Conservation (phyloP, 306 rosid genomes). For the Gastrolobium villosum region DNA sequence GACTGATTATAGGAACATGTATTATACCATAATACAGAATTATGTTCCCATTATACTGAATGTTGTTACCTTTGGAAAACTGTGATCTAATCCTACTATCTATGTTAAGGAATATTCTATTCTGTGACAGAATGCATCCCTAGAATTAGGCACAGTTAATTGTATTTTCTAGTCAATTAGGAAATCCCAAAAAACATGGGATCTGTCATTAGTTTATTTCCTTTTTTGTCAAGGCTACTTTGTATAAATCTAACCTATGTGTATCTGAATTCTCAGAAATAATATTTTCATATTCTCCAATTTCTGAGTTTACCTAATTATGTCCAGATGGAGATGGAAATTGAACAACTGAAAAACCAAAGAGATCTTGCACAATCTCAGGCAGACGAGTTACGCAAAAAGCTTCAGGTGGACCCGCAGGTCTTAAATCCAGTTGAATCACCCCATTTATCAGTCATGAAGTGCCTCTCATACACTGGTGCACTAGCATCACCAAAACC, state of each 20-base stretch:
- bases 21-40: conserved; percentile 36
- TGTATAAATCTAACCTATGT: neutral
- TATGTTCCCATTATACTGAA: neutral
- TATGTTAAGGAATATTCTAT: neutral
- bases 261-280: neutral
- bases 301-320: neutral
- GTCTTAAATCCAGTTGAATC: conserved; percentile 69
- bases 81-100: neutral
- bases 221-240: neutral
- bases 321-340: conserved; percentile 96
- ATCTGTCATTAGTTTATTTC: neutral
- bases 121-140: neutral
- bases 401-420: conserved; percentile 86
- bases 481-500: conserved; percentile 63
- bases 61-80: too few species aligned
- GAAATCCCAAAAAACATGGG: neutral
- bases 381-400: conserved; percentile 82
- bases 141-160: neutral
- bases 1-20: neutral
- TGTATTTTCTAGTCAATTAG: neutral
- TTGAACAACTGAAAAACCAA: conserved; percentile 87
- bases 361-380: conserved; percentile 91
- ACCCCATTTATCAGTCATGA: conserved; percentile 74
- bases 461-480: conserved; percentile 90
- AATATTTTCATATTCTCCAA: neutral